Evolutionary conservation across 768 basidiomycete species (phyloP), one percentile per base, ranked within the genome.

Genomic region (Amyloporia xantha): DNA sequence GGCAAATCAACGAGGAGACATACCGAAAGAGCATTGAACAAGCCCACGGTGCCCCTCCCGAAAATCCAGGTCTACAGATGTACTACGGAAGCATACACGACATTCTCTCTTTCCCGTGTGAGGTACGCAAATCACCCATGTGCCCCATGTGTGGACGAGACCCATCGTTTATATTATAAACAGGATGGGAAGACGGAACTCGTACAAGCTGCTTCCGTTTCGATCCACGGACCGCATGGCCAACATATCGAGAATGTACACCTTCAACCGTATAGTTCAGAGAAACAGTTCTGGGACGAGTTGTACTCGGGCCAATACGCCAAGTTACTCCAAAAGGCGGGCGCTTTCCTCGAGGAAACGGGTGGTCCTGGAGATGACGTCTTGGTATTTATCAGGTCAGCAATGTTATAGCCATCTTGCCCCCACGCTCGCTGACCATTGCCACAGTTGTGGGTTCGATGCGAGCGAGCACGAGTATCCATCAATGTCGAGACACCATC

Each of bases 11-110:
- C 54, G 89, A 90, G 59, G 89, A 92, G 54, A 79, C 86, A 0
- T 83, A 91, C 63, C 76, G 81, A 12, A 76, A 82, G 55, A 77
- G 74, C 2, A 74, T 90, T 0, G 81, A 84, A 59, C 63, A 62
- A 2, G 76, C 78, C 54, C 58, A 51, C 24, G 78, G 69, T 3
- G 59, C 62, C 0, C 52, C 60, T 1, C 54, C 64, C 1, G 12
- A 54, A 1, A 74, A 72, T 42, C 64, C 65, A 1, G 77, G 79
- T 1, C 74, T 83, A 0, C 75, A 79, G 53, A 66, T 93, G 27
- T 96, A 82, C 63, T 99, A 97, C 51, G 91, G 90, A 1, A 93
- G 90, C 9, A 71, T 94, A n/a, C 95, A 99, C 61, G 95, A 98
- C 56, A 79, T 97, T 38, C 72, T 93, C 12, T 88, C 92, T 11